Evolutionary conservation across 352 stramenopile genomes (phyloP), one percentile per base, ranked within the genome.

Genomic region (Phytophthora citrophthora): DNA sequence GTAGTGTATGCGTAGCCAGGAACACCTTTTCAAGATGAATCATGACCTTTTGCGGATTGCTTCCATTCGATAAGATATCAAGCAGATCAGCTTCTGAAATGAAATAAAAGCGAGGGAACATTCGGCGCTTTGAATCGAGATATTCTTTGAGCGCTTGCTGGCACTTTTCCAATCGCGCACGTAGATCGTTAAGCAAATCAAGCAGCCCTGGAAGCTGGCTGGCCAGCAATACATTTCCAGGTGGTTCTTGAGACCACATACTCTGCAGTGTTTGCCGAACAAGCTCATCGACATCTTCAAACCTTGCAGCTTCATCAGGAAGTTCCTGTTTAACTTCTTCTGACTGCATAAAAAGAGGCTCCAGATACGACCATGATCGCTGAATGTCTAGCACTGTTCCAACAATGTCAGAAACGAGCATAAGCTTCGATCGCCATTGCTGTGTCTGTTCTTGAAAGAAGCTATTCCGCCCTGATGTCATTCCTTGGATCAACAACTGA

Each of bases 61-160:
- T 95, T 4, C 95, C 95, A 49, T 98, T 98, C 13, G 92, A 98
- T 5, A 99, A 77, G 32, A 99, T 87, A 61, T 99, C 95, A 12
- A 99, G 76, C 27, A 99, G 63, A 65, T 98, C 94, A 0, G 92
- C 85, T 65, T 98, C 94, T 0, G 91, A 98, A n/a, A 97, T 91
- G 55, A 99, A 99, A 70, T 98, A 98, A 53, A 98, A 98, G 0
- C 95, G 83, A 5, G 95, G 95, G 43, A 99, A 98, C 32, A 96
- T 72, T 0, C 91, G 77, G 1, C 94, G 81, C 54, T 98, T 97
- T 1, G 90, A 89, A 51, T 98, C 95, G n/a, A 98, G 70, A 64
- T 97, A 99, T 61, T 98, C 93, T 50, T 93, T 96, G 15, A 99
- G 74, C 1, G 87, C 93, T 72, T 97, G 97, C 41, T 98, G 97